Base-by-base conservation (phyloP, 179 eudicot genomes). In the Spergularia azorica region DNA sequence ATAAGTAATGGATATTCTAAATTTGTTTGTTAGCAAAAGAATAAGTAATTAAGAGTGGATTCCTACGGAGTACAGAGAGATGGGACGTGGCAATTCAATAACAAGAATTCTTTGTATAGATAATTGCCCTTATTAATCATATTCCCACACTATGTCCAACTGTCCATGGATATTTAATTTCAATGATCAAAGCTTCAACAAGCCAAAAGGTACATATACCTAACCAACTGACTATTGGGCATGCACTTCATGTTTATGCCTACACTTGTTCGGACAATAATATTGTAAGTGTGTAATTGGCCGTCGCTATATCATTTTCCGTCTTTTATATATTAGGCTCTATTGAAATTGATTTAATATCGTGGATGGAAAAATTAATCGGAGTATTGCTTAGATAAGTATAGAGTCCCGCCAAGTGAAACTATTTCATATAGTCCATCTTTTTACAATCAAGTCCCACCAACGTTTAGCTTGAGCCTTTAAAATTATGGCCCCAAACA, bases 91-190 rank as follows among this genome's bases (percentile, higher is more conserved):
- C 41, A 57, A 32, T 4, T 54, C 52, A 50, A 46, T 9, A 61
- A 61, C 38, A 56, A 21, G 18, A 64, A 79, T 15, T 57, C 32
- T 62, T 70, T 65, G 57, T 79, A 26, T 38, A 46, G 61, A 79
- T 72, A 79, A 50, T 17, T 46, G 17, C 6, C 10, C 3, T 17
- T 21, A 46, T 39, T 20, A 15, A 16, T 57, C 68, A 59, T 60
- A 41, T 17, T 18, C 72, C 32, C 58, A 71, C 32, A 61, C 65
- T 20, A 52, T 48, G 71, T 73, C 76, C 46, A 70, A 13, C 80
- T 71, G 71, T 63, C 58, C 26, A n/a, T 9, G 10, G 21, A 63
- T 52, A 77, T 51, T 70, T 55, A 9, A 38, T 41, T 21, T 11
- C 16, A 11, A 8, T 11, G 10, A 70, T 51, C 48, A 32, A 15